Evolutionary conservation across 2,329 filamentous ascomycete species (phyloP).

Genomic region (Capronia coronata): DNA sequence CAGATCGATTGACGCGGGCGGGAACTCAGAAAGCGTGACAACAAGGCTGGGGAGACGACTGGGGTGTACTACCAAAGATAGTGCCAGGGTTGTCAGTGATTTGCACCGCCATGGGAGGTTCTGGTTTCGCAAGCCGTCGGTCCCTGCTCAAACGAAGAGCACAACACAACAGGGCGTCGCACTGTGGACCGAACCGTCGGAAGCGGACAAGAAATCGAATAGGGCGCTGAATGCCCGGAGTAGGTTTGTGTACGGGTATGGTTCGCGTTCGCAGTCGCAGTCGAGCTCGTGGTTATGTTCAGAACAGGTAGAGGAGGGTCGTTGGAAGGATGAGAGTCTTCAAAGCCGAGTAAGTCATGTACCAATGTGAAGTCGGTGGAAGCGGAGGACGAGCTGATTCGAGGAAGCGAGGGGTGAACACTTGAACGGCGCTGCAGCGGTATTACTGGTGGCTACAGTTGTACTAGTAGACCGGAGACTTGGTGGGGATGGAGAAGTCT

Average conservation of each 20-base stretch:
- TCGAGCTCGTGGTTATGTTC: neutral
- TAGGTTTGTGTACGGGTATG: neutral
- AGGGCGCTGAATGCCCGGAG: neutral
- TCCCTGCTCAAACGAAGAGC: neutral
- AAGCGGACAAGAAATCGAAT: neutral
- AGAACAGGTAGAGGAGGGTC: neutral
- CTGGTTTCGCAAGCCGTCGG: neutral
- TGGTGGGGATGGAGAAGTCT: conserved; percentile 1
- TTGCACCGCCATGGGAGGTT: neutral
- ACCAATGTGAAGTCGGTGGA: neutral
- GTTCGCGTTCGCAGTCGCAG: neutral
- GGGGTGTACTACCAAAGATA: neutral
- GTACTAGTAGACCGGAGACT: neutral
- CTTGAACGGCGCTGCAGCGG: neutral
- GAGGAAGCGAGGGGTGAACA: neutral
- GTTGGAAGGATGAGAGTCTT: neutral
- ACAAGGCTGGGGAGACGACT: neutral
- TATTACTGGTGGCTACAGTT: neutral
- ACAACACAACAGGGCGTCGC: neutral
- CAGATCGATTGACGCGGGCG: neutral
- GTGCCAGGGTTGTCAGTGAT: neutral
- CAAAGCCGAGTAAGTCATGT: neutral
- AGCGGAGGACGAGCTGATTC: neutral
- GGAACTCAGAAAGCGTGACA: neutral
- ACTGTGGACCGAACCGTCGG: neutral